phyloP scores from a whole-genome alignment of 768 basidiomycete species.

The Tephrocybe rancida region DNA sequence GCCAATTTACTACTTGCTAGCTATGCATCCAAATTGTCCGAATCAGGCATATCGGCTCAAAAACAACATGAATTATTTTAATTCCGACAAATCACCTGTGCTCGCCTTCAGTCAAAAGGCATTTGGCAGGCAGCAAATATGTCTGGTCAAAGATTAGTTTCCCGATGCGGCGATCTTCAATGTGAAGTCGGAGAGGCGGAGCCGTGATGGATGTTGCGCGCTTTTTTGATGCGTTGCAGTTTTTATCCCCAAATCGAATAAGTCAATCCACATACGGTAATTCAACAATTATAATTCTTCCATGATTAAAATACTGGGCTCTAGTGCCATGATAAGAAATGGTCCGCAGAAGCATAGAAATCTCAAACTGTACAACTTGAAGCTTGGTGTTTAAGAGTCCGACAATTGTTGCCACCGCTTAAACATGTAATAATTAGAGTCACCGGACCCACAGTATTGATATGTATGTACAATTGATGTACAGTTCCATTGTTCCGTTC shows the following conservation, averaged over 20 bases:
- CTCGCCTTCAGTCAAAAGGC: background rate
- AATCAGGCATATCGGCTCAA: background rate
- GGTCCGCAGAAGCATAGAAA: no score
- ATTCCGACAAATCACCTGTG: background rate
- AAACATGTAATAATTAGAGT: no score
- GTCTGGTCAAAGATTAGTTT: background rate
- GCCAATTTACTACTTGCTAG: background rate
- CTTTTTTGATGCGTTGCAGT: background rate
- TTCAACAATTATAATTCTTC: no score
- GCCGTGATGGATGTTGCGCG: no score
- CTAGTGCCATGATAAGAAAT: no score
- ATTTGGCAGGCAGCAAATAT: no score
- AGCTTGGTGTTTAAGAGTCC: background rate
- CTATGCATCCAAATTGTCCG: background rate
- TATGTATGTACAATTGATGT: no score
- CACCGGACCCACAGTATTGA: background rate
- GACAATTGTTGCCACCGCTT: background rate
- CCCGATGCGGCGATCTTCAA: background rate
- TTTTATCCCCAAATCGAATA: slow-evolving; percentile 4
- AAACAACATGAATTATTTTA: background rate
- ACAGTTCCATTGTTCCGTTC: no score
- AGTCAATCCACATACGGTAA: background rate
- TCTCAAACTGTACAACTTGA: background rate
- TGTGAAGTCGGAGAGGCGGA: background rate
- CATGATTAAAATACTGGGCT: no score